Evolutionary conservation across 768 basidiomycete species (phyloP).

Genomic region (Tricholoma terreum): DNA sequence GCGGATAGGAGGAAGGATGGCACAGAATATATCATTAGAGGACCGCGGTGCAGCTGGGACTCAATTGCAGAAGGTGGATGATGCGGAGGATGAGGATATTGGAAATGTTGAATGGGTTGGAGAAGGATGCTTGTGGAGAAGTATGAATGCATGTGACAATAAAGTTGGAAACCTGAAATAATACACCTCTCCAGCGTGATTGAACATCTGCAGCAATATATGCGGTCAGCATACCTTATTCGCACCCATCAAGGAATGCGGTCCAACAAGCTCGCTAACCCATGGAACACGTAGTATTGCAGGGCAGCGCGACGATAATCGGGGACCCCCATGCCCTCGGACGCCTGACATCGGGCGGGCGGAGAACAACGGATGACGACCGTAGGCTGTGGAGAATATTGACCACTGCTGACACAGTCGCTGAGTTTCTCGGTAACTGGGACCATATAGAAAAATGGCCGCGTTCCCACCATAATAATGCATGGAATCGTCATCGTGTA

Average conservation of each 20-base stretch:
- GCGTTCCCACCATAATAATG: slow-evolving; percentile 22
- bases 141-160: too few relatives aligned
- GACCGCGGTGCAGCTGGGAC: too few relatives aligned
- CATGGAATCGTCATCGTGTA: slow-evolving; percentile 16
- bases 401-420: slow-evolving; percentile 7
- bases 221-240: background rate
- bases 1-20: too few relatives aligned
- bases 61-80: too few relatives aligned
- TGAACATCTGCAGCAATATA: too few relatives aligned
- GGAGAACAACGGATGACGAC: slow-evolving; percentile 4
- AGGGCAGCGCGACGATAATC: slow-evolving; percentile 7
- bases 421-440: slow-evolving; percentile 19
- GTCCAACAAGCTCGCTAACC: background rate
- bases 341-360: background rate
- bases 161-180: too few relatives aligned
- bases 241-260: background rate
- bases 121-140: too few relatives aligned
- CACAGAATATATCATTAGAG: too few relatives aligned
- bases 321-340: slow-evolving; percentile 11
- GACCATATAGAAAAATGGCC: slow-evolving; percentile 24
- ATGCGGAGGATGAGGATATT: too few relatives aligned
- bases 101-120: too few relatives aligned
- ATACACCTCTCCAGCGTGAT: too few relatives aligned
- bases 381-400: slow-evolving; percentile 9
- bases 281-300: slow-evolving; percentile 3